These are phyloP conservation scores for Penicillium oxalicum DNA, from an alignment of 2,329 filamentous ascomycete species.

Conservation along the genomic window DNA sequence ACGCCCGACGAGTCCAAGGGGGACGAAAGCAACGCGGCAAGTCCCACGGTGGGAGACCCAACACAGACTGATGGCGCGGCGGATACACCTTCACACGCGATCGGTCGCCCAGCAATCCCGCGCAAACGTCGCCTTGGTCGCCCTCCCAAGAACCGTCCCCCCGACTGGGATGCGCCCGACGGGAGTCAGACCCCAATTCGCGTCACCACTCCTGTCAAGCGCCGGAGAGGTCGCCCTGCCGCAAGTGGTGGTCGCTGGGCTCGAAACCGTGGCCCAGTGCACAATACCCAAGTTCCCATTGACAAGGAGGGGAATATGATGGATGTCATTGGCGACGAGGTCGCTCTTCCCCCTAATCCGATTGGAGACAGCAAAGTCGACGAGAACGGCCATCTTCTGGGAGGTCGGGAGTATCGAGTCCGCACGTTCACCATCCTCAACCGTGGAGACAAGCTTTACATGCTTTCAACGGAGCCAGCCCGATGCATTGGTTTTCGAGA, in stretches of 20 bases:
- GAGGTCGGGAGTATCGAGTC: slow-evolving; percentile 85
- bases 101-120: slow-evolving; percentile 51
- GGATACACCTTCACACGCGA: slow-evolving; percentile 49
- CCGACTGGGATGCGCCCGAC: slow-evolving; percentile 64
- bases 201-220: slow-evolving; percentile 47
- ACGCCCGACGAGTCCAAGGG: slow-evolving; percentile 23
- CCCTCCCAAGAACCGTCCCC: slow-evolving; percentile 75
- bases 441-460: slow-evolving; percentile 81
- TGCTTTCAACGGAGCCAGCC: slow-evolving; percentile 96
- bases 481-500: slow-evolving; percentile 95
- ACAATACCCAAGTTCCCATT: slow-evolving; percentile 75
- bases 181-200: slow-evolving; percentile 41
- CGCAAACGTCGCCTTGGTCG: slow-evolving; percentile 73
- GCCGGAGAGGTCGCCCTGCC: slow-evolving; percentile 54
- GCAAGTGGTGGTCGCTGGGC: slow-evolving; percentile 63
- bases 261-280: slow-evolving; percentile 64
- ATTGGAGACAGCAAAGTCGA: slow-evolving; percentile 93
- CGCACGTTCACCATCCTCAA: slow-evolving; percentile 88
- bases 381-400: slow-evolving; percentile 74
- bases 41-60: slow-evolving; percentile 33
- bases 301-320: slow-evolving; percentile 92
- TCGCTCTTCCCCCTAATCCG: slow-evolving; percentile 75
- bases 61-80: slow-evolving; percentile 40
- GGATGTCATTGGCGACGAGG: slow-evolving; percentile 87
- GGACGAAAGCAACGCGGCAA: slow-evolving; percentile 39